Conservation (phyloP, 192 early-diverging fungal species). For the Linnemannia elongata region DNA sequence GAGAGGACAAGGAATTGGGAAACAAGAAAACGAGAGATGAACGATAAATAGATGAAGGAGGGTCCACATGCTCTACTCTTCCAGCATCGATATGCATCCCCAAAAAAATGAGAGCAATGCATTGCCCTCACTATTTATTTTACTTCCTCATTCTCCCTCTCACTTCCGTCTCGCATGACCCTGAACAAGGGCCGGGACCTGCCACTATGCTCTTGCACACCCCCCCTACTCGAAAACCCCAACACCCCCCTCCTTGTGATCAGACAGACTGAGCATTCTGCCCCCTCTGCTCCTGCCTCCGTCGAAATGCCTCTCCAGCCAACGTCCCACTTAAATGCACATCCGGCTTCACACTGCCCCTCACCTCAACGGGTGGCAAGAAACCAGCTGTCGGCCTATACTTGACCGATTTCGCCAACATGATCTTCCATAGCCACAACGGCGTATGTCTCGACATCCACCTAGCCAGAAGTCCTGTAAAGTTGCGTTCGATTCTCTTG, state of each 20-base stretch:
- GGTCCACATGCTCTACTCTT: too few species aligned
- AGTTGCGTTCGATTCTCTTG: background rate
- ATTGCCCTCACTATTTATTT: too few species aligned
- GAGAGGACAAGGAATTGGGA: too few species aligned
- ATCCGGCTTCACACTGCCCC: background rate
- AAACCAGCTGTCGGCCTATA: background rate
- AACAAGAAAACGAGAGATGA: too few species aligned
- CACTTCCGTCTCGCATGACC: too few species aligned
- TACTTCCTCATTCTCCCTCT: too few species aligned
- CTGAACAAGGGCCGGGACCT: too few species aligned
- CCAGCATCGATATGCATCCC: too few species aligned
- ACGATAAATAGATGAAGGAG: too few species aligned
- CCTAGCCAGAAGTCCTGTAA: background rate
- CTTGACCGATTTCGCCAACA: constrained; percentile 6
- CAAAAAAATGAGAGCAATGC: too few species aligned
- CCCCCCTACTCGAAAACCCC: too few species aligned
- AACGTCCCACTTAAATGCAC: background rate
- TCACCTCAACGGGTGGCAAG: background rate
- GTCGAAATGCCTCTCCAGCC: background rate
- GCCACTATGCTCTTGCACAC: too few species aligned
- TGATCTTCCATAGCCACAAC: constrained; percentile 2
- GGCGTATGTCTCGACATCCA: constrained; percentile 5
- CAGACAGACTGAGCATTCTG: background rate
- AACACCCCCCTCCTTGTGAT: background rate
- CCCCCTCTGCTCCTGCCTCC: background rate